Percentiles rank a stretch among this genome's conserved stretches.
phyloP scores from a whole-genome alignment of 176 grass and related monocot genomes.

The sorghum (Sorghum bicolor) region Sorghum_bicolor_NCBIv3 NC_012872.2:59076501-59077000 shows the following conservation, averaged over 20 bases:
- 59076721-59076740: too few relatives aligned
- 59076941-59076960: slow-evolving; percentile 43
- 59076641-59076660: too few relatives aligned
- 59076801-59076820: too few relatives aligned
- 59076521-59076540: background rate
- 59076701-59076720: too few relatives aligned
- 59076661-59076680: too few relatives aligned
- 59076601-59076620: too few relatives aligned
- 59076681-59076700: too few relatives aligned
- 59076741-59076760: too few relatives aligned
- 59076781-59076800: too few relatives aligned
- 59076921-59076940: slow-evolving; percentile 66
- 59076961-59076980: slow-evolving; percentile 52
- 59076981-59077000: slow-evolving; percentile 49
- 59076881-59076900: slow-evolving; percentile 9
- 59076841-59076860: background rate
- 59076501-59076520: background rate
- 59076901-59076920: slow-evolving; percentile 74
- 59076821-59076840: too few relatives aligned
- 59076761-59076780: too few relatives aligned
- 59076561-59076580: slow-evolving; percentile 27
- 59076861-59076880: background rate
- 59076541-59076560: slow-evolving; percentile 9
- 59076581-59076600: background rate
- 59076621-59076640: too few relatives aligned